Evolutionary conservation across 441 rosid species (phyloP), one percentile per base, ranked within the genome.

Genomic region (Flueggea neowawraea): DNA sequence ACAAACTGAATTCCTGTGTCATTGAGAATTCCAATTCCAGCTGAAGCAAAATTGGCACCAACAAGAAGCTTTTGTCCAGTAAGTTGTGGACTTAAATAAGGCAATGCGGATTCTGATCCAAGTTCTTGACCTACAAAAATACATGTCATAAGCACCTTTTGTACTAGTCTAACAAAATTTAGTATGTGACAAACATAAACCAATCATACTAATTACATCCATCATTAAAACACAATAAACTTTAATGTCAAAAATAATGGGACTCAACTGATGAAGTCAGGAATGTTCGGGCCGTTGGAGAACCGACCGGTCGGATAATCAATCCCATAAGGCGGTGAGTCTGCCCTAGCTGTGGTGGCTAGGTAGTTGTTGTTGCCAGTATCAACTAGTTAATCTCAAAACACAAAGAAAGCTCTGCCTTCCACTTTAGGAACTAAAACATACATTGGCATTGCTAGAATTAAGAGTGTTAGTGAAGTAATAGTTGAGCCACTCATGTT

Each of bases 1-100:
- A 80, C 84, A 52, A 80, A 80, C 57, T 80, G 84, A 54, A 72
- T 4, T 60, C 84, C 84, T 10, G 84, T 80, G 41, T 80, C 84
- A 31, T 74, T 74, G 36, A 80, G 77, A 43, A 80, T 65, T 54
- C 84, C 84, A n/a, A 80, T 74, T 65, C 78, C 78, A 52, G 78
- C 78, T n/a, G 78, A 74, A 31, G 78, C 78, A 67, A 74, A 74
- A 68, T 74, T 80, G 57, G 84, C 84, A 45, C 84, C 84, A 6
- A 51, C 56, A 15, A 80, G 79, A 12, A 80, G 71, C 52, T 13
- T 72, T 45, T 58, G 31, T 7, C 79, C 74, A 0, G 6, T 67
- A n/a, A 80, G 80, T 48, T 60, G 50, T 0, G 81, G 82, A 54
- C 61, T 75, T 55, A 77, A 43, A 61, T 74, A 76, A 5, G 84